Evolutionary conservation across 1,284 basidiomycete genomes (phyloP), one percentile per base, ranked within the genome.

Genomic region (Cutaneotrichosporon spelunceum): DNA sequence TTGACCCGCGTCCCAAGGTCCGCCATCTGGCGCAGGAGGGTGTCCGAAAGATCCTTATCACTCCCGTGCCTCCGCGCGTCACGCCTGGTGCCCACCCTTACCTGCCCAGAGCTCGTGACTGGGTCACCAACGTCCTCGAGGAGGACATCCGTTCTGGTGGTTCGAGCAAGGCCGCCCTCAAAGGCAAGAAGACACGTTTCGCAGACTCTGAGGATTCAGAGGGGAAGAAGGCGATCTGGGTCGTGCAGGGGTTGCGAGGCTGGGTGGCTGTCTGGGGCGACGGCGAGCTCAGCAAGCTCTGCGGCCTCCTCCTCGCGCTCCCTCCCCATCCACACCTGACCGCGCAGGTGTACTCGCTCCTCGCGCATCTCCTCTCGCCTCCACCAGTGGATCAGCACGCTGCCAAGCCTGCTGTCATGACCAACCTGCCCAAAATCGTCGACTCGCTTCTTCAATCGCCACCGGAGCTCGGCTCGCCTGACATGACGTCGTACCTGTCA

Each of bases 1-100:
- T 93, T 55, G 95, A 99, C 80, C 84, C 87, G 2, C 83, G 95
- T 50, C 95, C 96, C 39, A 98, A 99, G 81, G 92, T 99, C 53
- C 86, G 96, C 61, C 93, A 87, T 78, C 86, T 88, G 66, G 93
- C 95, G 10, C 88, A 89, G 60, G 93, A 97, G 69, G 85, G 91
- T 24, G 84, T 99, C 45, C 84, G 84, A 66, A 87, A 90, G 67
- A 83, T 93, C 4, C 82, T 94, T 29, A 81, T 83, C 6, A 83
- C 83, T 14, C 91, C 93, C 16, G 88, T 91, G 1, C 82, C 86
- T 6, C 93, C 93, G 0, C 82, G 89, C 47, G 68, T 85, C 5
- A 81, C 84, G 1, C 66, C 77, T 29, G 78, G 78, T 10, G 68
- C 69, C 9, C 95, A 98, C 80, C 93, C 95, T 0, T 99, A 95